A percentile compares a stretch with the other conserved stretches of the same genome.
Conservation (phyloP, 331 rosid species). For the Erythrophleum ivorense region DNA sequence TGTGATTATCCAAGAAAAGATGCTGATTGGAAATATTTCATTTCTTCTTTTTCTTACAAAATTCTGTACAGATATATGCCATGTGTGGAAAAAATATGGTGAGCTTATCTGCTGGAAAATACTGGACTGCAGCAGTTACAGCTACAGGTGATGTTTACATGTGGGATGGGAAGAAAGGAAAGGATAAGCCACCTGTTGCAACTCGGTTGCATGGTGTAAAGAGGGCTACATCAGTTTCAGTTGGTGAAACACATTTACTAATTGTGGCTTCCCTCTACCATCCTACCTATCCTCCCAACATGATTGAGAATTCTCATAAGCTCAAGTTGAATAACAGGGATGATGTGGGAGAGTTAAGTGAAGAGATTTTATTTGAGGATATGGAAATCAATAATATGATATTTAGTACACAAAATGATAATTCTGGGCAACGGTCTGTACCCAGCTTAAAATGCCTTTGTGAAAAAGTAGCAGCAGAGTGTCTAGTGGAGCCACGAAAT, state of each 20-base stretch:
- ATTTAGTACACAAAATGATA: slow-evolving; percentile 46
- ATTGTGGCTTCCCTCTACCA: slow-evolving; percentile 84
- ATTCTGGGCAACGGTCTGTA: slow-evolving; percentile 44
- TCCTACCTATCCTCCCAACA: slow-evolving; percentile 61
- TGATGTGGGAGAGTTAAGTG: slow-evolving; percentile 66
- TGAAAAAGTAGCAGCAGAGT: slow-evolving; percentile 85
- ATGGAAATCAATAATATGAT: slow-evolving; percentile 48
- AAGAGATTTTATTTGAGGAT: slow-evolving; percentile 70
- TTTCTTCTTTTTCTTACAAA: neutral
- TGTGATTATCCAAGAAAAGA: slow-evolving; percentile 11
- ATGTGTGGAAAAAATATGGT: slow-evolving; percentile 74
- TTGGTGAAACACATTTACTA: slow-evolving; percentile 90
- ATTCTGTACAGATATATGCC: slow-evolving; percentile 59
- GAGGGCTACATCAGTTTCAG: slow-evolving; percentile 88
- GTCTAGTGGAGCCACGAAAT: slow-evolving; percentile 94
- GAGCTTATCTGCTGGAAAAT: slow-evolving; percentile 88
- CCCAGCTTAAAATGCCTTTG: slow-evolving; percentile 92
- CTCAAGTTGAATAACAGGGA: slow-evolving; percentile 47
- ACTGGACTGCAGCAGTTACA: slow-evolving; percentile 88
- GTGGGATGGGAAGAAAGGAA: slow-evolving; percentile 94
- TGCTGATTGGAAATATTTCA: slow-evolving; percentile 16
- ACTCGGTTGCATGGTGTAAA: slow-evolving; percentile 83
- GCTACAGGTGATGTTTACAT: slow-evolving; percentile 85
- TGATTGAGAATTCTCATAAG: slow-evolving; percentile 49
- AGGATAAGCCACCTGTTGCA: slow-evolving; percentile 75